Base-by-base conservation (phyloP, 2,329 filamentous ascomycete genomes). In the Sporothrix brunneoviolacea region DNA sequence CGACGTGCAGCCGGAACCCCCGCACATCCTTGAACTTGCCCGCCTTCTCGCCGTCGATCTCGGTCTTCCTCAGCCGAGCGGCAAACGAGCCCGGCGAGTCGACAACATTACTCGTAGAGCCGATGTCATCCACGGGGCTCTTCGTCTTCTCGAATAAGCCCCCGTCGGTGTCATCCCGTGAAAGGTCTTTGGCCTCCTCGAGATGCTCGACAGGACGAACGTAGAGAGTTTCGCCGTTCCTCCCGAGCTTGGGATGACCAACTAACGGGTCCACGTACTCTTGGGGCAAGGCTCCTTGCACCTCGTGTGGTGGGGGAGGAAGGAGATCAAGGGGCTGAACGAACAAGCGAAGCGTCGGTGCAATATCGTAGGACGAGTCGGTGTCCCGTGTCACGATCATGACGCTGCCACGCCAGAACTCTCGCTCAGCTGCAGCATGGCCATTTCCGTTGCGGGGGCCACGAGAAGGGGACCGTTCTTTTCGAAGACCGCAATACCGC, bases 341-440 rank as follows among this genome's bases (percentile, higher is more conserved):
- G 64, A 97, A 98, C 4, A 98, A 68, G 38, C 91, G 80, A 56
- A 98, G 70, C 0, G 79, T 87, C 4, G 93, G 93, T 0, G 78
- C 78, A 42, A 88, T 83, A 39, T 83, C 80, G 62, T 96, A 95
- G 1, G 85, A 86, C 2, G 91, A 97, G 36, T 85, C 79, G 2
- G 80, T 77, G 62, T 98, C 91, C 47, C 83, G 77, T 0, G 93
- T 97, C 19, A 98, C 90, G 60, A 98, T 95, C 88, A 98, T 90
- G 51, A 97, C 77, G 54, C 83, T 94, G 5, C 93, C 93, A 64
- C 91, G 82, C 93, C 93, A 98, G 18, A 91, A 82, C 60, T 95
- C 88, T 46, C 82, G 79, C 38, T 88, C 83, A 48, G 52, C 7
- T 3, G 18, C 3, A 6, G 40, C 15, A n/a, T 18, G 39, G 12